phyloP scores from a whole-genome alignment of 345 rosid genomes.

The Aurinia saxatilis region DNA sequence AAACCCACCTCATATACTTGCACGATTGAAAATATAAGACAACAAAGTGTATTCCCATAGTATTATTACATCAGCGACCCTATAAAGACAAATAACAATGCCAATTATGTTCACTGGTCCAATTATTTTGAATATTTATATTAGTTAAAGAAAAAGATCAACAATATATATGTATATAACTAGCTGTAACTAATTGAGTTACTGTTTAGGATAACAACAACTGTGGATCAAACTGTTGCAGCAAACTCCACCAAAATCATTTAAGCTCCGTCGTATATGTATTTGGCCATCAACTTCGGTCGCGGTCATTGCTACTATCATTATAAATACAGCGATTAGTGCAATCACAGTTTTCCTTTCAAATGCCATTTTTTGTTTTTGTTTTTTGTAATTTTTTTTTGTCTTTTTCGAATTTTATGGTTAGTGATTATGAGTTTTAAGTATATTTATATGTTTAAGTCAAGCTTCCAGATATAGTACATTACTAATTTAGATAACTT shows the following conservation, averaged over 20 bases:
- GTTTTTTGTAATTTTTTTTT: background rate
- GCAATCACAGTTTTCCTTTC: background rate
- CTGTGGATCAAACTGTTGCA: constrained; percentile 18
- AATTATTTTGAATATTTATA: no score
- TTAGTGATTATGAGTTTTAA: background rate
- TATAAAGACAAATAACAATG: no score
- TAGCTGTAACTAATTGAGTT: no score
- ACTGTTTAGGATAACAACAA: constrained; percentile 26
- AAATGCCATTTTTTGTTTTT: background rate
- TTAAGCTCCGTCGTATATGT: constrained; percentile 17
- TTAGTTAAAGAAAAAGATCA: no score
- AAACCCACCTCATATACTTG: no score
- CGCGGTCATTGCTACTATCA: background rate
- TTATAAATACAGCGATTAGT: background rate
- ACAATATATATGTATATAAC: no score
- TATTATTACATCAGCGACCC: no score
- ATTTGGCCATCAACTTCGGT: background rate
- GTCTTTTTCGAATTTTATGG: background rate
- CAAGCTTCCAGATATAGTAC: constrained; percentile 12
- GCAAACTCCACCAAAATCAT: constrained; percentile 19
- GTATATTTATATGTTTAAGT: constrained; percentile 9
- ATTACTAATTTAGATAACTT: constrained; percentile 2
- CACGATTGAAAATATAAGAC: no score
- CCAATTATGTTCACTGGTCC: no score
- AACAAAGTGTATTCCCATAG: no score